Evolutionary conservation across 768 basidiomycete genomes (phyloP), one percentile per base, ranked within the genome.

Genomic region (Naganishia randhawae): DNA sequence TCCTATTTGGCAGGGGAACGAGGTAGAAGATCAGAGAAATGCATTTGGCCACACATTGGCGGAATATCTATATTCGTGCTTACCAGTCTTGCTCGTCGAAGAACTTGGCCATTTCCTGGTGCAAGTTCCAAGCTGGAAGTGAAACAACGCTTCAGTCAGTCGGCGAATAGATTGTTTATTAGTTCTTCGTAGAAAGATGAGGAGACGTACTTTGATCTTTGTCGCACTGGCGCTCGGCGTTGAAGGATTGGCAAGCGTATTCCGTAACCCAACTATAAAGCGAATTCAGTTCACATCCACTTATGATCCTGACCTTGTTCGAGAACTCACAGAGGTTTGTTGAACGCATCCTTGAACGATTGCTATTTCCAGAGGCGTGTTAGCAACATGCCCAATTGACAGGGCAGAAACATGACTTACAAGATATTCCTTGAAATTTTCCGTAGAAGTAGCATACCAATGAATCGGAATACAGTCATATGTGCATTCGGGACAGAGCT

Each of bases 381-480:
- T 27, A 27, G 10, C 31, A 29, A 16, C 31, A 33, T 6, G 50
- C 50, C 11, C 11, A 16, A 33, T 25, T 13, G n/a, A 54, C 29
- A 31, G 32, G 10, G 14, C 1, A 54, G 17, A 9, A 54, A 2
- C 41, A 35, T n/a, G 11, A 55, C 54, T 33, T 55, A 73, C 72
- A 55, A 88, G 77, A 78, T 86, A 88, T 14, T 66, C n/a, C 63
- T 85, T 83, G 74, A 92, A 61, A 19, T 39, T 39, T 2, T 39
- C 39, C 37, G 83, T 69, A 16, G 80, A 67, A 16, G 81, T 84
- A 61, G 84, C 86, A 77, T 96, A 95, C 77, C 81, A 87, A 76
- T 96, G 93, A 61, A 87, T 62, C 52, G 86, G 85, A 1, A 88
- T 62, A 25, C 69, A 78, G 74, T 87, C 83, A 54, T 89, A 57